phyloP scores from a whole-genome alignment of 2,329 filamentous ascomycete species.

The Colletotrichum cereale region DNA sequence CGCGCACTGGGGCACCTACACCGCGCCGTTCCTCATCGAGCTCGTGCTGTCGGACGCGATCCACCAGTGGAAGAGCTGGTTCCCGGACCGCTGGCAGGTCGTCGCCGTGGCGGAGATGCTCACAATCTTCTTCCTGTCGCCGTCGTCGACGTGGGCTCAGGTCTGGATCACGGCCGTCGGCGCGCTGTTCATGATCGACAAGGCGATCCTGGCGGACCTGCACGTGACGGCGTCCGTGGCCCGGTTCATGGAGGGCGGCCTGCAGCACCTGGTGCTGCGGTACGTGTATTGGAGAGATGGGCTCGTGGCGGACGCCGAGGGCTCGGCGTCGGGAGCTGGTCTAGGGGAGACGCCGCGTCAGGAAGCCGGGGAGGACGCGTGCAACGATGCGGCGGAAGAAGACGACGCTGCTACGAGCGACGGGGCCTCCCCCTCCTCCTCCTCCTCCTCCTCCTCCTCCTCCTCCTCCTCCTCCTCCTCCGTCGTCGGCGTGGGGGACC shows the following conservation, averaged over 20 bases:
- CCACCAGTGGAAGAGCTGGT: background rate
- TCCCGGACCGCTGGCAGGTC: background rate
- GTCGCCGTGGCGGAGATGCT: conserved; percentile 1
- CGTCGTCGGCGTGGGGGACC: background rate
- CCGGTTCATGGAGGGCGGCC: background rate
- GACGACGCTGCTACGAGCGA: background rate
- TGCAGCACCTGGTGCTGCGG: background rate
- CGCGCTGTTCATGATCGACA: background rate
- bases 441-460: no score
- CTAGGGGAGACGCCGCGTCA: background rate
- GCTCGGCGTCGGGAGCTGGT: background rate
- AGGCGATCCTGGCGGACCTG: background rate
- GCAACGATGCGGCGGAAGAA: background rate
- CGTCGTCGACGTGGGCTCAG: background rate
- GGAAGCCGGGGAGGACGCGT: background rate
- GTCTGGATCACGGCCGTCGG: background rate
- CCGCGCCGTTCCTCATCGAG: background rate
- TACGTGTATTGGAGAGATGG: background rate
- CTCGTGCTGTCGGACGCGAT: background rate
- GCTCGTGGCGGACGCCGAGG: background rate
- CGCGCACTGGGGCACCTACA: background rate
- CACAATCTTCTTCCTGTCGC: background rate
- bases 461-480: no score
- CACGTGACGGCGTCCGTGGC: background rate
- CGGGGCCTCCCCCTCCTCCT: background rate